Percentiles rank a stretch among this genome's conserved stretches.
These are phyloP conservation scores for Dryadomyces quercus-mongolicae DNA, from an alignment of 2,329 filamentous ascomycete species.

Conservation along the genomic window DNA sequence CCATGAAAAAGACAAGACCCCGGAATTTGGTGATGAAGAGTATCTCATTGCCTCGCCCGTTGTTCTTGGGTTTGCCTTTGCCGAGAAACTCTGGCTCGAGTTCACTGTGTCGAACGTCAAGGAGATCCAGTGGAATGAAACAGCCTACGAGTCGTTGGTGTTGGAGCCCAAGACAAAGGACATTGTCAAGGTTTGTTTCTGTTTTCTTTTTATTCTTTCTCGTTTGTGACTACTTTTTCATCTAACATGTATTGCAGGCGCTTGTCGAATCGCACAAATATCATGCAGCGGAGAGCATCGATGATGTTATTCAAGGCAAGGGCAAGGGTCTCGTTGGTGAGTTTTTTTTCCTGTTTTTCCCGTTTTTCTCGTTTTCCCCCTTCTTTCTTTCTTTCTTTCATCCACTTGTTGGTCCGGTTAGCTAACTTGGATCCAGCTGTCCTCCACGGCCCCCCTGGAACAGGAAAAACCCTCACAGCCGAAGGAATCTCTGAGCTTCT, in stretches of 20 bases:
- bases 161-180: constrained; percentile 49
- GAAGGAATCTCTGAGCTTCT: constrained; percentile 28
- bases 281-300: constrained; percentile 67
- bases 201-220: not conserved
- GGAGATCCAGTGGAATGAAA: constrained; percentile 75
- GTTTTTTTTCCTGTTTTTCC: constrained; percentile 13
- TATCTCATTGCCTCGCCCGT: constrained; percentile 74
- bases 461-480: constrained; percentile 33
- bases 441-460: constrained; percentile 58
- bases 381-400: constrained; percentile 7
- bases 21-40: constrained; percentile 67
- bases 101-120: constrained; percentile 68
- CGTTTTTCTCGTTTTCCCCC: no score
- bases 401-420: not conserved
- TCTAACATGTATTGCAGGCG: constrained; percentile 28
- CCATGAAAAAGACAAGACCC: constrained; percentile 21
- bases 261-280: constrained; percentile 78
- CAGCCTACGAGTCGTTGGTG: constrained; percentile 72
- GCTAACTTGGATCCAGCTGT: constrained; percentile 32
- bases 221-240: not conserved
- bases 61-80: constrained; percentile 77
- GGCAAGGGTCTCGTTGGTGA: constrained; percentile 67
- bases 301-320: constrained; percentile 74
- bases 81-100: constrained; percentile 83
- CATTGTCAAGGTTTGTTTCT: constrained; percentile 44